Evolutionary conservation across 345 rosid species (phyloP).

Genomic region (Rubroshorea leprosula): DNA sequence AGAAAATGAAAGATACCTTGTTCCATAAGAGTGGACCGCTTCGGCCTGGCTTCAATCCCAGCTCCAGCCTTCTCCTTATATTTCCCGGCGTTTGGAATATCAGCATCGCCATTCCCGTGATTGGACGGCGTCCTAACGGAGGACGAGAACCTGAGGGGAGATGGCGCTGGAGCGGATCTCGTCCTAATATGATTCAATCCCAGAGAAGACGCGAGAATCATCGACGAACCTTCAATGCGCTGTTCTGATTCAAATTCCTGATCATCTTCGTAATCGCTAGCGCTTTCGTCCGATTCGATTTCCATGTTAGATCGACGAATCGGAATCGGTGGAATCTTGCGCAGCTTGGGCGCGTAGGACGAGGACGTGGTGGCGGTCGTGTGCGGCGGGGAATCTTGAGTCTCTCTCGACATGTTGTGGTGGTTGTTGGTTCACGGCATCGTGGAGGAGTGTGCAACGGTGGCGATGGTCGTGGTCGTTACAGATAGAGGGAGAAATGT

Average conservation of each 20-base stretch:
- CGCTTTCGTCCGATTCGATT: constrained; percentile 8
- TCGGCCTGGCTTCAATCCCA: constrained; percentile 20
- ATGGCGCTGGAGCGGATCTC: constrained; percentile 43
- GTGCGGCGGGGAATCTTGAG: constrained; percentile 16
- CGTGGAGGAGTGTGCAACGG: background rate
- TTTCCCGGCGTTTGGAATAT: constrained; percentile 1
- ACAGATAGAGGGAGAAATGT: background rate
- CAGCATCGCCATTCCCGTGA: constrained; percentile 11
- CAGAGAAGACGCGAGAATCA: constrained; percentile 51
- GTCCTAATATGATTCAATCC: constrained; percentile 79
- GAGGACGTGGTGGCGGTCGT: constrained; percentile 18
- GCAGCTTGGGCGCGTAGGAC: constrained; percentile 36
- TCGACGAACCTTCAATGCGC: constrained; percentile 24
- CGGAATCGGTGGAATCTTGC: constrained; percentile 62
- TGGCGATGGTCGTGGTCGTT: too few species aligned
- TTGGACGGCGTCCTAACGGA: constrained; percentile 23
- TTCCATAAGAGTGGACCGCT: constrained; percentile 21
- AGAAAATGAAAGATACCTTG: constrained; percentile 18
- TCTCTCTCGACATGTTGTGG: constrained; percentile 26
- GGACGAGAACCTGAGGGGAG: constrained; percentile 58
- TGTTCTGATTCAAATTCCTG: background rate
- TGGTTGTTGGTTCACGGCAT: constrained; percentile 14
- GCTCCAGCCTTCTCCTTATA: constrained; percentile 19
- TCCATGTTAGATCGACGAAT: constrained; percentile 22
- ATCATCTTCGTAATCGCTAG: constrained; percentile 13